Evolutionary conservation across 176 grass and related monocot species (phyloP), one percentile per base, ranked within the genome.

Genomic region (Ananas comosus): DNA sequence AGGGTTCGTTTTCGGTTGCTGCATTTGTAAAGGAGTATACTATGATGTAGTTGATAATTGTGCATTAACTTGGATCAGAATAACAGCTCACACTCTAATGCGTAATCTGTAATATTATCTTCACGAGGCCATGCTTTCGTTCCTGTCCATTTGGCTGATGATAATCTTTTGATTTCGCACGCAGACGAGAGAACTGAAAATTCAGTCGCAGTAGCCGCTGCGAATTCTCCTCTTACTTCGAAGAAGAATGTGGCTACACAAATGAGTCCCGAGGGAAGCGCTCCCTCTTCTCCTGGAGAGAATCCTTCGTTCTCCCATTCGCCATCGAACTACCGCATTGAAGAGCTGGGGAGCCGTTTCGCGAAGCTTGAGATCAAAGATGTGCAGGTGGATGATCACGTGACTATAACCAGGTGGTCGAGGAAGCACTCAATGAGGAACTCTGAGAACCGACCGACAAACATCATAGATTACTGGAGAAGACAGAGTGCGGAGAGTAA

Each of bases 161-260:
- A 59, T 48, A 1, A 16, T 65, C 13, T 65, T 65, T 75, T 33
- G 54, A 8, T 74, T 25, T 42, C 81, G 53, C 42, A 66, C 56
- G 51, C 76, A 99, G 95, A 88, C 66, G 90, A 99, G 70, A 86
- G 78, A 47, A 53, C 80, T 27, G 83, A 82, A 69, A 72, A 72
- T 4, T 70, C 65, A 51, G 65, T 11, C 48, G 87, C 81, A 84
- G 87, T 59, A 64, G 58, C 76, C 56, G 27, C 80, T 50, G 71
- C 16, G 70, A 83, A 87, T 74, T 91, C 95, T 33, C 74, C 82
- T 79, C 75, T 76, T 72, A 59, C 84, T 53, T 67, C 84, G 71
- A 99, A 66, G 68, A 99, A 94, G 76, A 90, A 99, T 80, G 85
- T 86, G 23, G 86, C 85, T 10, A 99, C 95, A 73, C 95, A 99